Conservation (phyloP, 2,329 filamentous ascomycete species). For the Periconia macrospinosa region DNA sequence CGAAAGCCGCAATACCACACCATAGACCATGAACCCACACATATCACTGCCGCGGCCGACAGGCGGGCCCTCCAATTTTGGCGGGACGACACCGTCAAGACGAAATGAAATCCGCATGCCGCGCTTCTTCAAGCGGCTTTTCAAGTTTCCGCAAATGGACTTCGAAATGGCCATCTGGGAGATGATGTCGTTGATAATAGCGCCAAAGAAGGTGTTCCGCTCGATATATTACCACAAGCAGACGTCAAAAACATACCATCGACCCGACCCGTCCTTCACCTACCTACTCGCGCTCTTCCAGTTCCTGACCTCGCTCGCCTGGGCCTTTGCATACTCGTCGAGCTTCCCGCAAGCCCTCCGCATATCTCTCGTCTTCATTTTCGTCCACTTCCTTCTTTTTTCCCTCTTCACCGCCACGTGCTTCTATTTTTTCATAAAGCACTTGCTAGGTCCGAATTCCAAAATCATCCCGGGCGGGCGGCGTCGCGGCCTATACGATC, state of each 20-base stretch:
- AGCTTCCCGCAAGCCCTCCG: conserved; percentile 47
- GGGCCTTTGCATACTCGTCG: conserved; percentile 61
- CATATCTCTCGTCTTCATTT: conserved; percentile 53
- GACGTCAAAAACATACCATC: conserved; percentile 68
- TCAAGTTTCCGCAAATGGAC: conserved; percentile 75
- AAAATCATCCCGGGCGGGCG: conserved; percentile 55
- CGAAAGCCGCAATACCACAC: conserved; percentile 1
- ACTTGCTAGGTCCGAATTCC: conserved; percentile 61
- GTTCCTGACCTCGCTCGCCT: conserved; percentile 55
- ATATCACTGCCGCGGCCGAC: conserved; percentile 63
- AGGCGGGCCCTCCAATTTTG: conserved; percentile 57
- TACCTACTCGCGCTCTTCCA: conserved; percentile 70
- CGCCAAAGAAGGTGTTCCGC: conserved; percentile 71
- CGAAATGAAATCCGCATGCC: conserved; percentile 62
- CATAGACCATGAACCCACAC: conserved; percentile 57
- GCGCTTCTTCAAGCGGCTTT: conserved; percentile 68
- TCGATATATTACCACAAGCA: conserved; percentile 73
- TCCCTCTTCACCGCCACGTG: conserved; percentile 62
- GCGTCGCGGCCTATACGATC: conserved; percentile 60
- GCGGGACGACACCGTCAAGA: conserved; percentile 52
- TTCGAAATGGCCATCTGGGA: conserved; percentile 75
- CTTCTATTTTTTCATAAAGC: conserved; percentile 66
- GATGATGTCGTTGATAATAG: conserved; percentile 68
- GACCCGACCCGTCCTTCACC: conserved; percentile 69
- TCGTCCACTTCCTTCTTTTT: conserved; percentile 63